Base-by-base conservation (phyloP, 345 rosid species). In the Eucalyptus polyanthemos region DNA sequence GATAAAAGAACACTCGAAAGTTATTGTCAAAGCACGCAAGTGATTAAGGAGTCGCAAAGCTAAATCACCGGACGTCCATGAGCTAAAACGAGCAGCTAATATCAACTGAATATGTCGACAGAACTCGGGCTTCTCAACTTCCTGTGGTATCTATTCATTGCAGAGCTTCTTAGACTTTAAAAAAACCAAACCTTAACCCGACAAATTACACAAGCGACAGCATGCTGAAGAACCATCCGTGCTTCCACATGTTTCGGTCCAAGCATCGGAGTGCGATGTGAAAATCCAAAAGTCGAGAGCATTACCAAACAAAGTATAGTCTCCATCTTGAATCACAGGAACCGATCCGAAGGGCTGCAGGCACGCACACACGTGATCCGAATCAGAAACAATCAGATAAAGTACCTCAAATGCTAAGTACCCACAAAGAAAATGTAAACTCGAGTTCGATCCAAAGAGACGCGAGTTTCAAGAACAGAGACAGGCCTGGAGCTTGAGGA, bases 261-360 rank as follows among this genome's bases (percentile, higher is more conserved):
- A 34, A 37, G 81, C 25, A 72, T 22, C 8, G 14, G 8, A 19
- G 81, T 34, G 81, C 34, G 44, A 34, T 10, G 44, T 5, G 44
- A 37, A 72, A 34, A 34, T 72, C 44, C 7, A 19, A 10, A 34
- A 19, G 44, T 72, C 1, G 44, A 72, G 81, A 37, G 81, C 45
- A 19, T 19, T 93, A 96, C 97, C 98, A 67, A 86, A 51, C 45
- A 86, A 62, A 5, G 65, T 86, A 16, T 37, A 72, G 81, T 72
- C 81, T 6, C 81, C 45, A 19, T 72, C 81, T 72, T 72, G 81
- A 72, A 37, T 90, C 34, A 94, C 94, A 80, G 97, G 98, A 88
- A 96, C 90, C 9, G 88, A 45, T 90, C 97, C 97, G 85, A 95
- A 96, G 91, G 98, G 98, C 98, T 95, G 92, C 42, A 56, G 45